Conservation (phyloP, 768 basidiomycete species). For the Mycena venus region DNA sequence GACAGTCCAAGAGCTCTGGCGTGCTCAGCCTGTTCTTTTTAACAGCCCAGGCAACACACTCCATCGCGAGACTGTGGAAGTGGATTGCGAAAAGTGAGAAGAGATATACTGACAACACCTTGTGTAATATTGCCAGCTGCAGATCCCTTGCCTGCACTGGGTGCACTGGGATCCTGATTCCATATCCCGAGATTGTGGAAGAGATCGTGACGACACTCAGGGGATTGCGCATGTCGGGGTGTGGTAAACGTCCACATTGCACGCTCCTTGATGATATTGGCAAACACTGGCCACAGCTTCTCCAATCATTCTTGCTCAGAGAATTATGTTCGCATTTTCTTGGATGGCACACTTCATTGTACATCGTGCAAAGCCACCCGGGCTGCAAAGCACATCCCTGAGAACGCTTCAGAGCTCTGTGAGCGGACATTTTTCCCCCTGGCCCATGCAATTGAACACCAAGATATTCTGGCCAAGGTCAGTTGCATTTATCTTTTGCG, state of each 20-base stretch:
- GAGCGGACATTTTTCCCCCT: slow-evolving; percentile 4
- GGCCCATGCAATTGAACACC: slow-evolving; percentile 3
- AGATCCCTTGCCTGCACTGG: not conserved
- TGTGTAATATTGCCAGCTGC: not conserved
- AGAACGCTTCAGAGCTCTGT: slow-evolving; percentile 3
- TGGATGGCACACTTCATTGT: slow-evolving; percentile 8
- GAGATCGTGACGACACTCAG: not conserved
- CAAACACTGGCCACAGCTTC: slow-evolving; percentile 1
- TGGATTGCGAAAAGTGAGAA: slow-evolving; percentile 13
- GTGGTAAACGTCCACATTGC: slow-evolving; percentile 5
- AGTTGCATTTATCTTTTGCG: not conserved
- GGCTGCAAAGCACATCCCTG: too few relatives aligned
- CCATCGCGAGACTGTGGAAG: not conserved
- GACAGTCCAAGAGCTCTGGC: not conserved
- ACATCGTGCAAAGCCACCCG: not conserved
- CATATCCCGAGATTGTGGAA: not conserved
- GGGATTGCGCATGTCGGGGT: not conserved
- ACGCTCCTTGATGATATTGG: not conserved
- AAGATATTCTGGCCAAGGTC: not conserved
- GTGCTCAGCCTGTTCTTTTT: not conserved
- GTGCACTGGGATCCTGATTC: not conserved
- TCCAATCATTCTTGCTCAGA: not conserved
- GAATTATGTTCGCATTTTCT: not conserved
- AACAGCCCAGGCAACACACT: too few relatives aligned
- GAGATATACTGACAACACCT: not conserved